phyloP scores from a whole-genome alignment of 1,284 basidiomycete genomes.

The Cryptococcus amylolentus region DNA sequence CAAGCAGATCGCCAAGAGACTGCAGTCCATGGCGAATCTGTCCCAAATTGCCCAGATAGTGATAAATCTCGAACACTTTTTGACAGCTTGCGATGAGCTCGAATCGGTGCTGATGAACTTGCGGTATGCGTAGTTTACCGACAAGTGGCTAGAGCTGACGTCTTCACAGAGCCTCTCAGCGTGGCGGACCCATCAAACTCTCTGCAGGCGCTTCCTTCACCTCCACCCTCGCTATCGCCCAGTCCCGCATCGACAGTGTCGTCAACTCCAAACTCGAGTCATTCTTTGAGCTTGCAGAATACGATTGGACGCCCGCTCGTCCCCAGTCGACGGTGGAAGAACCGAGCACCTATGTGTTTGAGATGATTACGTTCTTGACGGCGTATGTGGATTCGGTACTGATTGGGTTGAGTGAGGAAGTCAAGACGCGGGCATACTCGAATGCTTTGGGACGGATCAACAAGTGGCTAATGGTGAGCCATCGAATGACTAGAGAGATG shows the following conservation, averaged over 20 bases:
- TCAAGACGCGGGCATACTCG: slow-evolving; percentile 84
- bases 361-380: slow-evolving; percentile 92
- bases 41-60: slow-evolving; percentile 93
- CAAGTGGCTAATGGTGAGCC: slow-evolving; percentile 69
- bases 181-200: slow-evolving; percentile 63
- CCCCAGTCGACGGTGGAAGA: slow-evolving; percentile 55
- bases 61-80: slow-evolving; percentile 89
- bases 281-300: slow-evolving; percentile 91
- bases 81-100: slow-evolving; percentile 77
- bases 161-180: slow-evolving; percentile 65
- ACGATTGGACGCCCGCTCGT: slow-evolving; percentile 76
- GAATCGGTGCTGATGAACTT: slow-evolving; percentile 81
- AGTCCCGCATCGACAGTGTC: slow-evolving; percentile 72
- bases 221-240: slow-evolving; percentile 65
- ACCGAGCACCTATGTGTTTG: slow-evolving; percentile 86
- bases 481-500: neutral
- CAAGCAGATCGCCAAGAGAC: slow-evolving; percentile 67
- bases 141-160: neutral
- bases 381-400: slow-evolving; percentile 92
- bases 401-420: slow-evolving; percentile 65
- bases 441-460: slow-evolving; percentile 82
- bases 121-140: slow-evolving; percentile 47
- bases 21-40: slow-evolving; percentile 70
- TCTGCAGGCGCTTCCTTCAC: slow-evolving; percentile 58
- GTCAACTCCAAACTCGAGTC: slow-evolving; percentile 93